phyloP scores from a whole-genome alignment of 768 basidiomycete species.

The Leccinum incarnatum region DNA sequence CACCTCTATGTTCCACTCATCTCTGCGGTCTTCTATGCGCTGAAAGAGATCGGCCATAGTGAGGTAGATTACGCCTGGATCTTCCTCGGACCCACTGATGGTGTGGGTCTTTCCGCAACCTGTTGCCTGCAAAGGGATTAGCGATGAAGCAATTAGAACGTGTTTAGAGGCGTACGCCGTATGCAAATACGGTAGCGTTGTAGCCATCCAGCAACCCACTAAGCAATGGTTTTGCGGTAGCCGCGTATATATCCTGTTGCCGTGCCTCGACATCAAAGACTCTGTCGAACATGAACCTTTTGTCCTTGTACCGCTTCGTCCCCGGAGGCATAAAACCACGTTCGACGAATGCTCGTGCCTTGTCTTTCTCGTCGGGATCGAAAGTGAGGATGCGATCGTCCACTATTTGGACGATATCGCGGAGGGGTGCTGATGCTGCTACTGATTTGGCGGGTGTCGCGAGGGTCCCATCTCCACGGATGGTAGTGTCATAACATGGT shows the following conservation, averaged over 20 bases:
- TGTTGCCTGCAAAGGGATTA: constrained; percentile 68
- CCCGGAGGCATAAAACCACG: constrained; percentile 83
- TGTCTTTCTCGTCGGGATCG: constrained; percentile 91
- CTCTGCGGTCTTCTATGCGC: constrained; percentile 82
- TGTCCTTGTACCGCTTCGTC: constrained; percentile 94
- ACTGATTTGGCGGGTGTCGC: constrained; percentile 59
- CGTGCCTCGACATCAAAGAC: constrained; percentile 81
- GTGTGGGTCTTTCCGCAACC: constrained; percentile 99
- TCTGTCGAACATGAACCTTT: constrained; percentile 94
- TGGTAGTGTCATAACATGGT: constrained; percentile 61
- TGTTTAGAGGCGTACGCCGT: constrained; percentile 68
- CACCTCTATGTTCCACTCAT: constrained; percentile 84
- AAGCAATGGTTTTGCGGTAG: constrained; percentile 83
- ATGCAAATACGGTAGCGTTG: constrained; percentile 97
- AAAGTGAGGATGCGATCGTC: constrained; percentile 96
- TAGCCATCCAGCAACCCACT: constrained; percentile 87
- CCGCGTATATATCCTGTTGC: constrained; percentile 86
- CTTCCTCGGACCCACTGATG: constrained; percentile 84
- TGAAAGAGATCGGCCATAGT: constrained; percentile 98
- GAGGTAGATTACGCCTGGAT: constrained; percentile 93
- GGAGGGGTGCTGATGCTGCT: constrained; percentile 54
- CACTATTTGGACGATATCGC: constrained; percentile 82
- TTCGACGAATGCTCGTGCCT: constrained; percentile 74
- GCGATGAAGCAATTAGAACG: constrained; percentile 3
- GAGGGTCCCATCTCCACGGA: constrained; percentile 85